These are phyloP conservation scores for Saprolegnia diclina DNA, from an alignment of 352 stramenopile genomes.

Conservation along the genomic window DNA sequence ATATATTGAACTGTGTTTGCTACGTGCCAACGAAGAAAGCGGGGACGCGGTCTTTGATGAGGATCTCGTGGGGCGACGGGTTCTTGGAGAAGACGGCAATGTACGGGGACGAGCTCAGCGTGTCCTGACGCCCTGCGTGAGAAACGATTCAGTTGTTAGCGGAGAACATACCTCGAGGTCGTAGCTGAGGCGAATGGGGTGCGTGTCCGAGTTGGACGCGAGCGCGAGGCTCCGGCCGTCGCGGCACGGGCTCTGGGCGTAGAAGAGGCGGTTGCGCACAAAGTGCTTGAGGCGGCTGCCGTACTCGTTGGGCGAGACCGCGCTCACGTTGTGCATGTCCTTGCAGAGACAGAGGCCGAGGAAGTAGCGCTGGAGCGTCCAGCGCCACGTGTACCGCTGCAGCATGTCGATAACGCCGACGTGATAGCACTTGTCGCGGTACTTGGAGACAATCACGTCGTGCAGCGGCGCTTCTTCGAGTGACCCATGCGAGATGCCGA, in stretches of 20 bases:
- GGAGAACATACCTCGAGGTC: background rate
- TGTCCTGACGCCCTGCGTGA: background rate
- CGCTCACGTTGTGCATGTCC: constrained; percentile 74
- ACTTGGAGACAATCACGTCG: constrained; percentile 31
- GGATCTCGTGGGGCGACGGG: background rate
- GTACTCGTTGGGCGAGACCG: constrained; percentile 64
- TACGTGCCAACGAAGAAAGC: constrained; percentile 1
- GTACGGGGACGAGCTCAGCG: background rate
- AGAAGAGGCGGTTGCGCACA: constrained; percentile 35
- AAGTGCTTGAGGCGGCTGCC: constrained; percentile 64
- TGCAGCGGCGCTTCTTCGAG: constrained; percentile 18
- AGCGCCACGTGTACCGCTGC: constrained; percentile 78
- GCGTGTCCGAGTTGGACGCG: background rate
- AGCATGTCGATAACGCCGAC: constrained; percentile 82
- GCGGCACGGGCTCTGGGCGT: constrained; percentile 1
- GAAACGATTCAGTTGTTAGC: too few species aligned
- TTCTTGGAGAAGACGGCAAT: constrained; percentile 1
- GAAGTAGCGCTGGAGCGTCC: constrained; percentile 73
- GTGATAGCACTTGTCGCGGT: constrained; percentile 63
- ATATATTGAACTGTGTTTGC: too few species aligned
- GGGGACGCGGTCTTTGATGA: background rate
- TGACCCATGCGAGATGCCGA: constrained; percentile 55
- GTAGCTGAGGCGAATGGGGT: background rate
- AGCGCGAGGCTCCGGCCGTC: background rate
- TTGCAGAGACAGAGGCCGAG: constrained; percentile 68